A percentile compares a stretch with the other conserved stretches of the same genome.
Conservation (phyloP, 2,329 filamentous ascomycete genomes). For the Arthrobotrys entomopaga region DNA sequence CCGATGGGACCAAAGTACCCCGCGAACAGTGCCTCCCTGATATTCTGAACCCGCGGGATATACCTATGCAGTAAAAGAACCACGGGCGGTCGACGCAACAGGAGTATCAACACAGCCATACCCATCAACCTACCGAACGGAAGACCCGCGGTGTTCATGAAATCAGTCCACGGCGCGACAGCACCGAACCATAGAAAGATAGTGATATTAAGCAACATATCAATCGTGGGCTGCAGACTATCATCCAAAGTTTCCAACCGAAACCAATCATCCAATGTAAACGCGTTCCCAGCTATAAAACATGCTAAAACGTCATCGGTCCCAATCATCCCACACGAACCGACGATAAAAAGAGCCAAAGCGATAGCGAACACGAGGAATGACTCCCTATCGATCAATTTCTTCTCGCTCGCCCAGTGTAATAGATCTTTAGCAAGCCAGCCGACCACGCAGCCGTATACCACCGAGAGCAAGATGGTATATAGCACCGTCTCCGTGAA, state of each 20-base stretch:
- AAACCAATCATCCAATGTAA: slow-evolving; percentile 79
- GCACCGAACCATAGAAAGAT: slow-evolving; percentile 94
- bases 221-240: slow-evolving; percentile 90
- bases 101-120: slow-evolving; percentile 78
- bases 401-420: slow-evolving; percentile 82
- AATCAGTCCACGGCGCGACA: slow-evolving; percentile 80
- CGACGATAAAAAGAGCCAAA: slow-evolving; percentile 77
- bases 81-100: slow-evolving; percentile 81
- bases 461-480: slow-evolving; percentile 78
- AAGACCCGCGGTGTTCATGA: slow-evolving; percentile 71
- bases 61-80: slow-evolving; percentile 77
- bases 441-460: slow-evolving; percentile 80
- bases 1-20: slow-evolving; percentile 95
- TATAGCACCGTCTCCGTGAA: slow-evolving; percentile 88
- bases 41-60: slow-evolving; percentile 81
- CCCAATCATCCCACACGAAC: slow-evolving; percentile 85
- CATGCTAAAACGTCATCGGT: slow-evolving; percentile 91
- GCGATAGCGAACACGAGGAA: slow-evolving; percentile 84
- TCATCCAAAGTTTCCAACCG: slow-evolving; percentile 88
- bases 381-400: slow-evolving; percentile 85
- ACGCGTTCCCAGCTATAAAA: slow-evolving; percentile 89
- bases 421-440: slow-evolving; percentile 84
- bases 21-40: slow-evolving; percentile 81
- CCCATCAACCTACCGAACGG: slow-evolving; percentile 77
- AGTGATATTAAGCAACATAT: slow-evolving; percentile 89